phyloP scores from a whole-genome alignment of 805 yeast species.

The Zygotorulaspora sp. region DNA sequence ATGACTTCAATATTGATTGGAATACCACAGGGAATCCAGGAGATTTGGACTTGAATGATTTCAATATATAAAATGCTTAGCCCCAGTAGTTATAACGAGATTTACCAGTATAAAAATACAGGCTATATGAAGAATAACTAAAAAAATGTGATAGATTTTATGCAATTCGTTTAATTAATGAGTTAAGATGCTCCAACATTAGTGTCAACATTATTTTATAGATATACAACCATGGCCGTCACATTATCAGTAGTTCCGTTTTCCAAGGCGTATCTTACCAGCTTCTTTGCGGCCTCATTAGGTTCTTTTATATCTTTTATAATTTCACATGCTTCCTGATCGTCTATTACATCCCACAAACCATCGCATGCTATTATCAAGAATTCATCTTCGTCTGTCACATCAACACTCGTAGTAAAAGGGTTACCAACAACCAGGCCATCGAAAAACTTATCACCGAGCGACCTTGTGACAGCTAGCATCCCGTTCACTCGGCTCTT shows the following conservation, averaged over 20 bases:
- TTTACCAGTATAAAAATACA: too few relatives aligned
- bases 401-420: constrained; percentile 81
- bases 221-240: constrained; percentile 79
- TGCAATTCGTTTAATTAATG: too few relatives aligned
- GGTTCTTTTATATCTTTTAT: constrained; percentile 55
- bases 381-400: constrained; percentile 62
- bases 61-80: constrained; percentile 27
- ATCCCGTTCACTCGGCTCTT: constrained; percentile 93
- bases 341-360: constrained; percentile 89
- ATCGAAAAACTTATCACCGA: constrained; percentile 93
- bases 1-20: constrained; percentile 36
- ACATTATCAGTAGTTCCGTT: constrained; percentile 84
- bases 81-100: too few relatives aligned
- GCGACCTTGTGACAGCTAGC: constrained; percentile 86
- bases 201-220: too few relatives aligned
- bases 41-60: constrained; percentile 28
- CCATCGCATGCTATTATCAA: constrained; percentile 95
- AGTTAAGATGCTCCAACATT: too few relatives aligned
- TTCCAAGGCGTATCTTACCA: constrained; percentile 71
- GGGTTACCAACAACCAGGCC: constrained; percentile 86
- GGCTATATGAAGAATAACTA: too few relatives aligned
- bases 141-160: too few relatives aligned
- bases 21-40: constrained; percentile 27
- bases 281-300: constrained; percentile 56
- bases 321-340: constrained; percentile 74